Conservation (phyloP, 805 yeast species). For the Wickerhamiella azyma region DNA sequence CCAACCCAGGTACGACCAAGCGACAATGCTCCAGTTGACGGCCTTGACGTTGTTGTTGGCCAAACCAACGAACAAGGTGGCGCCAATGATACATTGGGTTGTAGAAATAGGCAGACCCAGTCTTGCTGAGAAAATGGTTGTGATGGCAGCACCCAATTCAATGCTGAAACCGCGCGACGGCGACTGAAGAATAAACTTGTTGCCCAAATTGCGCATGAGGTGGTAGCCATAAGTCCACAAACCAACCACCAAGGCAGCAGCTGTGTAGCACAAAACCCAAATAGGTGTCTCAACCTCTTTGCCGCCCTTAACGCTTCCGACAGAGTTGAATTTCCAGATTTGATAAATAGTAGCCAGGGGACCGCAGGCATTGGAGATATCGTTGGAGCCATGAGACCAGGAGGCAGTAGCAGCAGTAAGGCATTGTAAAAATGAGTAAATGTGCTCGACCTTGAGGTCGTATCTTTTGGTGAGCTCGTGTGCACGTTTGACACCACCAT, state of each 20-base stretch:
- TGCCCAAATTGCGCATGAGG: constrained; percentile 58
- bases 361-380: constrained; percentile 66
- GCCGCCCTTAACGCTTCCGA: constrained; percentile 29
- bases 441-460: constrained; percentile 55
- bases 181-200: constrained; percentile 58
- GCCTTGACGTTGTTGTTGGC: constrained; percentile 51
- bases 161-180: constrained; percentile 68
- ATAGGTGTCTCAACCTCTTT: constrained; percentile 38
- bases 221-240: constrained; percentile 59
- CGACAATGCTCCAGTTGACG: constrained; percentile 66
- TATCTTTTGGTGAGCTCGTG: constrained; percentile 49
- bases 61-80: constrained; percentile 61
- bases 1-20: constrained; percentile 64
- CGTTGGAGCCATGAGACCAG: constrained; percentile 73
- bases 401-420: constrained; percentile 69
- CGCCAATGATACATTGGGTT: constrained; percentile 68
- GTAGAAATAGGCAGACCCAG: constrained; percentile 61
- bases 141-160: constrained; percentile 66
- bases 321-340: constrained; percentile 42
- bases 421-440: constrained; percentile 55
- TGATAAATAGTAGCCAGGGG: constrained; percentile 54
- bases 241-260: constrained; percentile 52
- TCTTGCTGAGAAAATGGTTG: constrained; percentile 64
- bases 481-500: constrained; percentile 36
- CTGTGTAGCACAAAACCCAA: constrained; percentile 61